Evolutionary conservation across 257 asterid species (phyloP).

Genomic region (Solanum arcanum): DNA sequence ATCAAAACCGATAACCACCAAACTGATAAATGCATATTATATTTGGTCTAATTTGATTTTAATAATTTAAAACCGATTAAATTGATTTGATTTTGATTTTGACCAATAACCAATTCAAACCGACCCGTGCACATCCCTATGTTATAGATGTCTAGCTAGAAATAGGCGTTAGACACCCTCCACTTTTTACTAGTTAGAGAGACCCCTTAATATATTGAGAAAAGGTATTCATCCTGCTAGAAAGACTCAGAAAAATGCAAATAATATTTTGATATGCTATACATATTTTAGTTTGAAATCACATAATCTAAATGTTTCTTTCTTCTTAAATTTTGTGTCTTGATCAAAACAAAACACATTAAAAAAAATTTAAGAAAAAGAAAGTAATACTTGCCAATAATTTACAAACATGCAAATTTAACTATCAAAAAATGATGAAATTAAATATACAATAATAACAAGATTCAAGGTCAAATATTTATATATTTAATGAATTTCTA

Average conservation of each 20-base stretch:
- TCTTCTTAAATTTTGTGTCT: not conserved
- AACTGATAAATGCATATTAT: no score
- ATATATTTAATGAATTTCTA: no score
- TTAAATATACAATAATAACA: not conserved
- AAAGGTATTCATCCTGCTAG: not conserved
- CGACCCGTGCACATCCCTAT: no score
- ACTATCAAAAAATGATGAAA: not conserved
- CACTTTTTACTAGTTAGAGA: not conserved
- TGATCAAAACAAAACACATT: not conserved
- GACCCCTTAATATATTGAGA: not conserved
- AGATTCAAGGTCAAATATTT: not conserved
- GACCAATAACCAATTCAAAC: no score
- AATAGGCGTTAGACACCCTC: not conserved
- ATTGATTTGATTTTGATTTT: rapidly evolving
- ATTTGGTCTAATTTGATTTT: no score
- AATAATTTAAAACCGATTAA: no score
- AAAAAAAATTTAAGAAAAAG: not conserved
- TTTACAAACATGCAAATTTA: not conserved
- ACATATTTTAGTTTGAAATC: not conserved
- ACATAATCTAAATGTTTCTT: not conserved
- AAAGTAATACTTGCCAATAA: not conserved
- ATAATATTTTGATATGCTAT: not conserved
- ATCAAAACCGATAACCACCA: no score
- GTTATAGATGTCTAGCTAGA: not conserved
- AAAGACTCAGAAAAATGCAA: not conserved